phyloP scores from a whole-genome alignment of 2,329 filamentous ascomycete genomes.

The Ophioceras dolichostomum region DNA sequence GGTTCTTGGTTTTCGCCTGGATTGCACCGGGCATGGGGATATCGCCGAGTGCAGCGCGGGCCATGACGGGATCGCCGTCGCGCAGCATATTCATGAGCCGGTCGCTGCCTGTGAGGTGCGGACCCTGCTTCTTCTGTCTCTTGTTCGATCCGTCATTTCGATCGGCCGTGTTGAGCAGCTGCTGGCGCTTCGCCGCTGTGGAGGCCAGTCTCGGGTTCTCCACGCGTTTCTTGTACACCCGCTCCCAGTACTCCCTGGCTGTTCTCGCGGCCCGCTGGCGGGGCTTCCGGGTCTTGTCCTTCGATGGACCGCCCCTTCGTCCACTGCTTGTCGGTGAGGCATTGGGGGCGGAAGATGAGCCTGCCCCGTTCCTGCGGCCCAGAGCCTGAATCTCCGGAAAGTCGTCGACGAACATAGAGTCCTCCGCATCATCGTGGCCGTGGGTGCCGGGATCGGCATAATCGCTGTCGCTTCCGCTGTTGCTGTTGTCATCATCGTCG shows the following conservation, averaged over 20 bases:
- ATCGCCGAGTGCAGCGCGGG: slow-evolving; percentile 1
- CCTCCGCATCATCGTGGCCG: not conserved
- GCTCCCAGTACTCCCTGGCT: slow-evolving; percentile 2
- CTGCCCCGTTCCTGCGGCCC: too few species aligned
- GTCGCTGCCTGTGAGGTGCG: not conserved
- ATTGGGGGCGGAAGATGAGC: too few species aligned
- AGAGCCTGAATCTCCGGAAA: too few species aligned
- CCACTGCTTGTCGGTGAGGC: too few species aligned
- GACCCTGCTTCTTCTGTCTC: not conserved
- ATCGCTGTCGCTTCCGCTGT: not conserved
- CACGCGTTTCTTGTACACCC: not conserved
- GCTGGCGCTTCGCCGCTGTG: too few species aligned
- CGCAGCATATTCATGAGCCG: slow-evolving; percentile 2
- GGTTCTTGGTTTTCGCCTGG: not conserved
- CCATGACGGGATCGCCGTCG: slow-evolving; percentile 2
- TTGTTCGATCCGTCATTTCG: too few species aligned
- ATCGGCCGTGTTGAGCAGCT: too few species aligned
- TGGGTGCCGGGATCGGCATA: not conserved
- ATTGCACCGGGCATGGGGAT: not conserved
- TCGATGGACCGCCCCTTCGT: too few species aligned
- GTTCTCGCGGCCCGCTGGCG: not conserved
- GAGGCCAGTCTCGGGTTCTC: too few species aligned
- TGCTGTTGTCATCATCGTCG: not conserved
- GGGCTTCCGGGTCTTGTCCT: not conserved
- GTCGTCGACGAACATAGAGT: too few species aligned